Evolutionary conservation across 176 grass and related monocot species (phyloP).

Genomic region (Poa annua): DNA sequence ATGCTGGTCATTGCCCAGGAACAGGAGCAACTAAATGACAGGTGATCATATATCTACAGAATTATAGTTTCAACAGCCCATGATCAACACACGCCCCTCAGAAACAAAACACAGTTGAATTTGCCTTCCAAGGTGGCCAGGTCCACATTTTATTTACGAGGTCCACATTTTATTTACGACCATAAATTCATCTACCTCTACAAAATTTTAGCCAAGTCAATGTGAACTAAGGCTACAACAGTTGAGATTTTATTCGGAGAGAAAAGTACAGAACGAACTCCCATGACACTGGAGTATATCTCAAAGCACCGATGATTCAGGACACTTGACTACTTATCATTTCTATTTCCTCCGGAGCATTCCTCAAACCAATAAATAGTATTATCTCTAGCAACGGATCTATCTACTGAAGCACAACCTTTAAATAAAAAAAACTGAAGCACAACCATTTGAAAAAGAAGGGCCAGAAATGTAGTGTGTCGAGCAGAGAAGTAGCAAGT

Average conservation of each 20-base stretch:
- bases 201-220: not conserved
- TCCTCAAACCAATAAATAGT: not conserved
- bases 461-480: not conserved
- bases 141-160: not conserved
- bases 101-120: constrained; percentile 9
- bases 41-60: not conserved
- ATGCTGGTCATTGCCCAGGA: not conserved
- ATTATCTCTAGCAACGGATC: constrained; percentile 1
- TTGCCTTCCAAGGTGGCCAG: constrained; percentile 16
- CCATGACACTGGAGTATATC: not conserved
- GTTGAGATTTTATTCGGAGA: not conserved
- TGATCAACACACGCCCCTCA: not conserved
- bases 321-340: not conserved
- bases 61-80: not conserved
- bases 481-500: not conserved
- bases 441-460: not conserved
- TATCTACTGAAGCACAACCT: constrained; percentile 2
- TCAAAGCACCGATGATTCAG: not conserved
- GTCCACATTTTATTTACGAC: too few species aligned
- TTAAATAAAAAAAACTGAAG: too few species aligned
- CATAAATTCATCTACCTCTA: not conserved
- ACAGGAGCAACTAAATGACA: not conserved
- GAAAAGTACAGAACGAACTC: not conserved
- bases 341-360: not conserved
- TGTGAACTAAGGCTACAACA: not conserved